phyloP scores from a whole-genome alignment of 1,284 basidiomycete species.

The Pyrrhoderma lamaoense region DNA sequence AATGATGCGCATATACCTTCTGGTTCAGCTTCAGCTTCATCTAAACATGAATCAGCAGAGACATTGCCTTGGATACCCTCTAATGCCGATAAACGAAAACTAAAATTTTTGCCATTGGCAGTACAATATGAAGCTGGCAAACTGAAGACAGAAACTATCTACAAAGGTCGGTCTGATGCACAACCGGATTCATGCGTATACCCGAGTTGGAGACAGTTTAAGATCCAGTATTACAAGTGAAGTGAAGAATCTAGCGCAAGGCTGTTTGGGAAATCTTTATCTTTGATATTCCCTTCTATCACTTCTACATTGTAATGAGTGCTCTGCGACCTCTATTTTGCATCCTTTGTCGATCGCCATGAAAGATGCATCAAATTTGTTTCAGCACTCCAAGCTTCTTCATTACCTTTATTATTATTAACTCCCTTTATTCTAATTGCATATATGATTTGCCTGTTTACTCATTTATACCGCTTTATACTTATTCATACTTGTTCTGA shows the following conservation, averaged over 20 bases:
- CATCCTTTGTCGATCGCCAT: too few relatives aligned
- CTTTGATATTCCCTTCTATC: slow-evolving; percentile 1
- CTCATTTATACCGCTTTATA: too few relatives aligned
- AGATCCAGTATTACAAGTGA: slow-evolving; percentile 31
- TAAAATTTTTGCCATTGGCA: slow-evolving; percentile 43
- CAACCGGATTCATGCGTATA: slow-evolving; percentile 41
- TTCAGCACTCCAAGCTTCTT: too few relatives aligned
- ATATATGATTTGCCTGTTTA: too few relatives aligned
- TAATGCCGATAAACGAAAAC: slow-evolving; percentile 40
- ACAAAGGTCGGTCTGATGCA: slow-evolving; percentile 33
- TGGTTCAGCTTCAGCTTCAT: slow-evolving; percentile 7
- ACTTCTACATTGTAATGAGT: not conserved
- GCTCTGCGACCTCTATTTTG: too few relatives aligned
- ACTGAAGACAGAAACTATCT: slow-evolving; percentile 25
- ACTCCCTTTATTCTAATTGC: too few relatives aligned
- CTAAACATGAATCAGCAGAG: slow-evolving; percentile 22
- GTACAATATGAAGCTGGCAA: slow-evolving; percentile 29
- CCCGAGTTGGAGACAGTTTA: slow-evolving; percentile 58
- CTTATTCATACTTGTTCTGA: too few relatives aligned
- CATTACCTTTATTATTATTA: too few relatives aligned
- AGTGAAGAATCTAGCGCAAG: not conserved
- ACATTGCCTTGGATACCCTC: slow-evolving; percentile 42
- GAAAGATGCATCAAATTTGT: too few relatives aligned
- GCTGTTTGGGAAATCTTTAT: not conserved
- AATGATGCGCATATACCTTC: slow-evolving; percentile 2